A percentile compares a stretch with the other conserved stretches of the same genome.
These are phyloP conservation scores for Alternaria conjuncta DNA, from an alignment of 2,329 filamentous ascomycete species.

Conservation along the genomic window DNA sequence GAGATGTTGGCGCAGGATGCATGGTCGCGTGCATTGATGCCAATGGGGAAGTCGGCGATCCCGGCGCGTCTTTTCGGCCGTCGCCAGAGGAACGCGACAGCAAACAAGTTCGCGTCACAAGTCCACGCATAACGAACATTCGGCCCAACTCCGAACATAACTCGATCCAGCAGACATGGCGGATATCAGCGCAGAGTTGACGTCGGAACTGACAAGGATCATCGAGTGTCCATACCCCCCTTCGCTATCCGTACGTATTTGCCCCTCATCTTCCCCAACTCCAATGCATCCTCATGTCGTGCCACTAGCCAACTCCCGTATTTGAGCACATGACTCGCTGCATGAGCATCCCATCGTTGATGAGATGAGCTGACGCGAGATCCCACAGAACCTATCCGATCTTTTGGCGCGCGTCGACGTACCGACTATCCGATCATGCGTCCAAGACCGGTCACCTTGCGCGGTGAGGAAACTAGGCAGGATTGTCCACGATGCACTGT, in stretches of 20 bases:
- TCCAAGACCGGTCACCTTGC: slow-evolving; percentile 55
- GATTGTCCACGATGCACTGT: slow-evolving; percentile 57
- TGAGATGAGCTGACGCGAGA: slow-evolving; percentile 31
- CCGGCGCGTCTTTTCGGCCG: slow-evolving; percentile 7
- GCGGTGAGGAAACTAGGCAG: slow-evolving; percentile 53
- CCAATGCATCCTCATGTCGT: slow-evolving; percentile 15
- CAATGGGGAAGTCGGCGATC: slow-evolving; percentile 16
- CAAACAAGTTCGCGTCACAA: slow-evolving; percentile 20
- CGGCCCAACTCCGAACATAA: slow-evolving; percentile 8
- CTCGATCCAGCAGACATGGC: slow-evolving; percentile 21
- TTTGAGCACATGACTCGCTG: slow-evolving; percentile 28
- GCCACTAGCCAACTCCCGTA: slow-evolving; percentile 6
- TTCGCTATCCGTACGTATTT: slow-evolving; percentile 55
- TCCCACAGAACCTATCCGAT: slow-evolving; percentile 43
- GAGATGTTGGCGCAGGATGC: background rate
- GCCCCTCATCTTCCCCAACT: slow-evolving; percentile 11
- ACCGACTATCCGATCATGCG: slow-evolving; percentile 54
- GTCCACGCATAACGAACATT: slow-evolving; percentile 10
- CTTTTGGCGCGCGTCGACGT: slow-evolving; percentile 43
- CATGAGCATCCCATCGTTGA: slow-evolving; percentile 18
- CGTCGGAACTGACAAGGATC: slow-evolving; percentile 55
- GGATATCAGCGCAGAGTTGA: slow-evolving; percentile 32
- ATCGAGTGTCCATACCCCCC: slow-evolving; percentile 59
- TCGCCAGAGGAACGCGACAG: slow-evolving; percentile 24
- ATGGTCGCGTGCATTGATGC: slow-evolving; percentile 10